Evolutionary conservation across 2,329 filamentous ascomycete species (phyloP).

Genomic region (Xylaria arbuscula): DNA sequence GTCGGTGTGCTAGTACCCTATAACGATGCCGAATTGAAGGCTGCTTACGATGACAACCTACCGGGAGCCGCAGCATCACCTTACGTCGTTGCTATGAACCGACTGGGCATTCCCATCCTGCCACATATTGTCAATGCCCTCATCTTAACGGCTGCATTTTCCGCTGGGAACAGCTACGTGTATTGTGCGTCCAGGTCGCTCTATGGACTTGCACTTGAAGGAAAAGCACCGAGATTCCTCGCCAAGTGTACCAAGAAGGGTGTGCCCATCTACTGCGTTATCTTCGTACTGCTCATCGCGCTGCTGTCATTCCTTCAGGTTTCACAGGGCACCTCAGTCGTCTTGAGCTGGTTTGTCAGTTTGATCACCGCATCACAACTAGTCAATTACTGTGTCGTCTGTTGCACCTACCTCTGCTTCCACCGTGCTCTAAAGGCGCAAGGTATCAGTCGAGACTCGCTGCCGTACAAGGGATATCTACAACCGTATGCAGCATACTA

Average conservation of each 20-base stretch:
- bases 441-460: constrained; percentile 71
- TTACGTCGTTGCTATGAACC: constrained; percentile 75
- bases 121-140: constrained; percentile 80
- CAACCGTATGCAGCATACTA: constrained; percentile 80
- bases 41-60: constrained; percentile 67
- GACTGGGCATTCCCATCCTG: constrained; percentile 70
- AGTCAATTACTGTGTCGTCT: constrained; percentile 77
- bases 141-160: constrained; percentile 73
- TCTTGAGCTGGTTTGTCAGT: constrained; percentile 78
- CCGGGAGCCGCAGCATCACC: constrained; percentile 77
- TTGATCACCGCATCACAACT: constrained; percentile 77
- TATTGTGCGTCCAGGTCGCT: constrained; percentile 77
- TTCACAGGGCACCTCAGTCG: constrained; percentile 71
- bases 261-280: constrained; percentile 80
- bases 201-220: constrained; percentile 75
- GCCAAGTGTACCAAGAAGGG: constrained; percentile 70
- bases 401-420: constrained; percentile 78
- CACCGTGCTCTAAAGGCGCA: constrained; percentile 75
- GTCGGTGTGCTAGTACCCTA: constrained; percentile 79
- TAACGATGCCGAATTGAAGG: constrained; percentile 70
- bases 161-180: constrained; percentile 74
- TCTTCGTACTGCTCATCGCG: constrained; percentile 72
- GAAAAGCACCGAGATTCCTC: constrained; percentile 71
- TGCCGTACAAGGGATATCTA: constrained; percentile 76
- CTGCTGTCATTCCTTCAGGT: constrained; percentile 80